phyloP scores from a whole-genome alignment of 345 rosid genomes.

The Aurinia saxatilis region DNA sequence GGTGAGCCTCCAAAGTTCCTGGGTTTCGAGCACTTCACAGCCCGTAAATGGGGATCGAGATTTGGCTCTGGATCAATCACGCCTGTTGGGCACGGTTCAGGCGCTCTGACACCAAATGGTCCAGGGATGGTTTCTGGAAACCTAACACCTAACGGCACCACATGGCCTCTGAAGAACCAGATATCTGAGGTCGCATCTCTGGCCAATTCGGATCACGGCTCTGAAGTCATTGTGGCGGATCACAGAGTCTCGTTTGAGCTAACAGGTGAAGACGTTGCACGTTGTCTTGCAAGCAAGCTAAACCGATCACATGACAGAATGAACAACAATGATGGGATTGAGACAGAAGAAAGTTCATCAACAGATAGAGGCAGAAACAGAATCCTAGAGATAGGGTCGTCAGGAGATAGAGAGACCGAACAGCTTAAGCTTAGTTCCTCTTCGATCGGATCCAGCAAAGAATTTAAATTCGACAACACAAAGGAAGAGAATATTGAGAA shows the following conservation, averaged over 20 bases:
- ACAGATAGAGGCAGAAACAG: conserved; percentile 12
- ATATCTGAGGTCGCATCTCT: conserved; percentile 44
- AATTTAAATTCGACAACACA: conserved; percentile 72
- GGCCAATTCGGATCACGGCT: conserved; percentile 39
- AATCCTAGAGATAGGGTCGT: conserved; percentile 26
- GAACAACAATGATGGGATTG: conserved; percentile 20
- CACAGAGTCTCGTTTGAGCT: conserved; percentile 92
- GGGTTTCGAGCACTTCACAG: conserved; percentile 58
- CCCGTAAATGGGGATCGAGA: conserved; percentile 84
- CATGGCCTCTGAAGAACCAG: conserved; percentile 42
- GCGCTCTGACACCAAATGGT: conserved; percentile 63
- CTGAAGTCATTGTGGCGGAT: conserved; percentile 29
- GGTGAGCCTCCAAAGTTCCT: conserved; percentile 64
- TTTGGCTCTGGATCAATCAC: conserved; percentile 82
- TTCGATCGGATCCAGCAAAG: conserved; percentile 73
- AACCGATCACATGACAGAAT: conserved; percentile 28
- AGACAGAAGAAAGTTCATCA: conserved; percentile 7
- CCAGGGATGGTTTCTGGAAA: conserved; percentile 61
- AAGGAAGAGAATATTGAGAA: conserved; percentile 55
- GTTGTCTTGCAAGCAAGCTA: conserved; percentile 55
- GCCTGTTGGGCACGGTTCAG: conserved; percentile 79
- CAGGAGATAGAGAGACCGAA: conserved; percentile 40
- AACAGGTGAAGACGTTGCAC: conserved; percentile 93
- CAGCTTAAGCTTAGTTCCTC: conserved; percentile 45
- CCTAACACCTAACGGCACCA: conserved; percentile 49